Evolutionary conservation across 805 yeast genomes (phyloP).

Genomic region (Candida gorgasii): DNA sequence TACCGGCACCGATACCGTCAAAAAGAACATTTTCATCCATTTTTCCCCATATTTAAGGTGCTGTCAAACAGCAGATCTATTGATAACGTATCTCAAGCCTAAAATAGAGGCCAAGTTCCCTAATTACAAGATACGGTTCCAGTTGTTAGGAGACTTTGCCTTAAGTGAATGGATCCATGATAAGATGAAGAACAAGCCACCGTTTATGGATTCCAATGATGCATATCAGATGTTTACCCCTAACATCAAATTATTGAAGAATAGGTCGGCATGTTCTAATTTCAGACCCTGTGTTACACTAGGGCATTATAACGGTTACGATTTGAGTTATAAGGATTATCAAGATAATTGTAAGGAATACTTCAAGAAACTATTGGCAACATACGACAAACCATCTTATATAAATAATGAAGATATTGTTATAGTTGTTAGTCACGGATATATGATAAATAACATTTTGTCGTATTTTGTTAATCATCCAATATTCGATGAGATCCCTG

Average conservation of each 20-base stretch:
- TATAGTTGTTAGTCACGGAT: constrained; percentile 44
- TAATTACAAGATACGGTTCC: constrained; percentile 34
- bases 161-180: constrained; percentile 49
- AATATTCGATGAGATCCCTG: constrained; percentile 46
- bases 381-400: constrained; percentile 39
- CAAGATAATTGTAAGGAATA: constrained; percentile 39
- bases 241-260: constrained; percentile 36
- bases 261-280: constrained; percentile 34
- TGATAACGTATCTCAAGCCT: constrained; percentile 30
- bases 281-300: constrained; percentile 44
- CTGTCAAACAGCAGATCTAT: constrained; percentile 44
- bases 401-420: constrained; percentile 34
- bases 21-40: constrained; percentile 39
- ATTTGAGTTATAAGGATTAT: constrained; percentile 39
- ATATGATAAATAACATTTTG: constrained; percentile 39
- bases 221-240: constrained; percentile 49
- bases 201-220: constrained; percentile 43
- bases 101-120: constrained; percentile 25
- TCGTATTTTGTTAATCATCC: constrained; percentile 45
- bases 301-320: constrained; percentile 46
- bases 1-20: constrained; percentile 7
- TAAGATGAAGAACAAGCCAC: constrained; percentile 42
- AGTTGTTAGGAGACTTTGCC: constrained; percentile 45
- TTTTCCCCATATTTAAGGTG: constrained; percentile 46
- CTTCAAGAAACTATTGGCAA: constrained; percentile 42